Evolutionary conservation across 2,329 filamentous ascomycete species (phyloP).

Genomic region (Pseudogymnoascus sp.): DNA sequence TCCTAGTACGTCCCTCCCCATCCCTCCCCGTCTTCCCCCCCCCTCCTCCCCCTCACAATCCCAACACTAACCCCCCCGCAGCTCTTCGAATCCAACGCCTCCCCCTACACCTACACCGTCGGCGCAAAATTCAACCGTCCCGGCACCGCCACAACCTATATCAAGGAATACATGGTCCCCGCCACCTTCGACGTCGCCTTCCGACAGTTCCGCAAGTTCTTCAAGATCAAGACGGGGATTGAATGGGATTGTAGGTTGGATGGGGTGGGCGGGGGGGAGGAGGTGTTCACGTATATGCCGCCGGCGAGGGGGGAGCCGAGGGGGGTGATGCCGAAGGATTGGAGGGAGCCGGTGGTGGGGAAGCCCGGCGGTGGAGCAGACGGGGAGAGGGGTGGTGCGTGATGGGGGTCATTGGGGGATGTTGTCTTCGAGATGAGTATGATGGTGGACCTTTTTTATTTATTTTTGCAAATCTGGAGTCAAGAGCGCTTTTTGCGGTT

Average conservation of each 20-base stretch:
- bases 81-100: conserved; percentile 59
- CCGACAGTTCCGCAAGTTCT: conserved; percentile 47
- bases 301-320: not conserved
- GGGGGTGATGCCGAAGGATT: not conserved
- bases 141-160: conserved; percentile 23
- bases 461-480: not conserved
- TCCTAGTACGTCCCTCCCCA: conserved; percentile 44
- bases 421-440: not conserved
- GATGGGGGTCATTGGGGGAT: too few species aligned
- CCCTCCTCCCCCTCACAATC: not conserved
- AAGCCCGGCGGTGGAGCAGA: not conserved
- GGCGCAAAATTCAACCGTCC: conserved; percentile 40
- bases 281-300: not conserved
- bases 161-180: conserved; percentile 31
- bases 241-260: conserved; percentile 48
- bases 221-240: conserved; percentile 48
- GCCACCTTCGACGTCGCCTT: conserved; percentile 40
- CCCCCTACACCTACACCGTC: conserved; percentile 53
- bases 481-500: not conserved
- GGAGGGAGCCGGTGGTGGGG: not conserved
- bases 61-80: conserved; percentile 28
- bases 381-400: too few species aligned
- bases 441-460: not conserved
- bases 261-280: not conserved
- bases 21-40: not conserved